These are phyloP conservation scores for Chlorella sp. DNA, from an alignment of 139 green algal genomes.

Conservation along the genomic window DNA sequence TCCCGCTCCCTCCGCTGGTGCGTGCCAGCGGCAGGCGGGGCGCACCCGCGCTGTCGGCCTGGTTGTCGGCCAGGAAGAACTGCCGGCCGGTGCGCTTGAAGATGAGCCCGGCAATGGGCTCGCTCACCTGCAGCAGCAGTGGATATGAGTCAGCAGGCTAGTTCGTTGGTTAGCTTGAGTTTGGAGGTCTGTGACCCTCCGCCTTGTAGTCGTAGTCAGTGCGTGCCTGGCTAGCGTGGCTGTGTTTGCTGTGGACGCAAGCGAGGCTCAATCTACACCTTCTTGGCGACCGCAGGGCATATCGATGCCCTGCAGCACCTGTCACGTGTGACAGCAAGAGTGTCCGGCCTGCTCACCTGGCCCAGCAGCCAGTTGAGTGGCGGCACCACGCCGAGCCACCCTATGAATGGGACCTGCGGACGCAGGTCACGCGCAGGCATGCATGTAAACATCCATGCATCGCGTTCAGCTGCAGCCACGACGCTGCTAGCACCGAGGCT, in stretches of 20 bases:
- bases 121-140: conserved; percentile 21
- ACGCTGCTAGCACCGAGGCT: not conserved
- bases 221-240: not conserved
- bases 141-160: no score
- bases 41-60: no score
- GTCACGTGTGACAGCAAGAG: no score
- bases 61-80: conserved; percentile 43
- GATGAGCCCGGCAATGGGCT: conserved; percentile 24
- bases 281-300: no score
- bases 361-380: conserved; percentile 24
- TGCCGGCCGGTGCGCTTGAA: conserved; percentile 43
- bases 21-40: no score
- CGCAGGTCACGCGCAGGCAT: not conserved
- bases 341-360: conserved; percentile 25
- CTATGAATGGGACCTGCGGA: conserved; percentile 64
- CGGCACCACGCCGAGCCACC: conserved; percentile 30
- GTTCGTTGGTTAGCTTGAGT: no score
- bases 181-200: not conserved
- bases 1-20: no score
- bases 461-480: not conserved
- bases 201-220: no score
- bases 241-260: conserved; percentile 4
- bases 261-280: no score
- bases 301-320: no score
- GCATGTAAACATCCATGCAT: not conserved